Conservation (phyloP, 2,329 filamentous ascomycete genomes). For the Ascocoryne sarcoides region DNA sequence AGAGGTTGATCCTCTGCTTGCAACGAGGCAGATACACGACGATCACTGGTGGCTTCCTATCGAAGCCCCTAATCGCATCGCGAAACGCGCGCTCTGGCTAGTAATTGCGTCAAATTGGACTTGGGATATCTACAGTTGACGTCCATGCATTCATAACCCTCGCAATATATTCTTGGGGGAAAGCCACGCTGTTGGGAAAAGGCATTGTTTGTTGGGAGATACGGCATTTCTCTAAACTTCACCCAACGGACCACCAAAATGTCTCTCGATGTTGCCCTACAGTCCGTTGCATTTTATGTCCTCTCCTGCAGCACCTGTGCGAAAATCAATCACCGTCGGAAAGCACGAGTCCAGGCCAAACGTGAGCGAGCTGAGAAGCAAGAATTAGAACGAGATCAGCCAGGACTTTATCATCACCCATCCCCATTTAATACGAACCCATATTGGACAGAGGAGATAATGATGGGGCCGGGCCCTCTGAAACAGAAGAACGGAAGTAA, state of each 20-base stretch:
- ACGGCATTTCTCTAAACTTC: too few species aligned
- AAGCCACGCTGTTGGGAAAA: too few species aligned
- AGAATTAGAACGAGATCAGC: conserved; percentile 58
- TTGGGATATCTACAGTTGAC: too few species aligned
- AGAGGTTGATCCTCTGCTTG: too few species aligned
- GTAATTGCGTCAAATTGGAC: too few species aligned
- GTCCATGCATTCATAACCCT: conserved; percentile 11
- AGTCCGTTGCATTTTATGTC: conserved; percentile 72
- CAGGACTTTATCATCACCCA: conserved; percentile 68
- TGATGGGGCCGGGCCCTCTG: conserved; percentile 65
- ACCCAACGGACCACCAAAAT: conserved; percentile 25
- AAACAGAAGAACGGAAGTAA: conserved; percentile 45
- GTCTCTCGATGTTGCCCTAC: conserved; percentile 52
- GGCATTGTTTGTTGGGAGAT: too few species aligned
- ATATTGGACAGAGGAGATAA: conserved; percentile 82
- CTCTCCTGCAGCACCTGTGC: conserved; percentile 72
- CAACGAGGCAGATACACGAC: too few species aligned
- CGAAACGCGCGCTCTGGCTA: too few species aligned
- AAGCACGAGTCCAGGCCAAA: conserved; percentile 61
- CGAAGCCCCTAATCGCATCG: too few species aligned
- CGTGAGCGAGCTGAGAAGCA: conserved; percentile 58
- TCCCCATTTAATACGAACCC: conserved; percentile 79
- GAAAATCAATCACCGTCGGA: conserved; percentile 59
- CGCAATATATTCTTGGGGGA: not conserved
- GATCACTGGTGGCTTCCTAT: too few species aligned